These are phyloP conservation scores for Daldinia childiae DNA, from an alignment of 495 filamentous ascomycete species.

Conservation along the genomic window DNA sequence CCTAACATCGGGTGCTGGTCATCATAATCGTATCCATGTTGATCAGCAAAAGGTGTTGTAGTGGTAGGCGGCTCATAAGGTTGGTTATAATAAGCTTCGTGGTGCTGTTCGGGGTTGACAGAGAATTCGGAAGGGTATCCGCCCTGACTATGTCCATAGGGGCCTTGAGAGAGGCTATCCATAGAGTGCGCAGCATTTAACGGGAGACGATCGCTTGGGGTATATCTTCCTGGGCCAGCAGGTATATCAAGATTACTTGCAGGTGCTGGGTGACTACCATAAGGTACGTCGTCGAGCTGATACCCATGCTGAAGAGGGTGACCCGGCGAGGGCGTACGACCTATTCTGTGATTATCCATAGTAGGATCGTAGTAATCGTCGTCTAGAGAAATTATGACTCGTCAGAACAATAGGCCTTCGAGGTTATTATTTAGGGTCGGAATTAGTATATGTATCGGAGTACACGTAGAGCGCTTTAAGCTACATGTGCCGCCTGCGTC, in stretches of 20 bases:
- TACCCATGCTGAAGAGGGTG: constrained; percentile 68
- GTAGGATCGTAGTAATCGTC: constrained; percentile 67
- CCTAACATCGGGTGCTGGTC: constrained; percentile 62
- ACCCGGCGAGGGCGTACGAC: constrained; percentile 66
- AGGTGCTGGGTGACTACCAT: constrained; percentile 50
- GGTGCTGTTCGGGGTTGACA: constrained; percentile 82
- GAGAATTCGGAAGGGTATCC: constrained; percentile 73
- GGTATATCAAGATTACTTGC: constrained; percentile 72
- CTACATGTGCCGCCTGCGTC: constrained; percentile 46
- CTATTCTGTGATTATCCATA: constrained; percentile 64
- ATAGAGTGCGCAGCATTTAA: constrained; percentile 73
- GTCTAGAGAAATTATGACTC: constrained; percentile 54
- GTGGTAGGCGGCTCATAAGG: constrained; percentile 74
- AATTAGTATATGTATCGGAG: neutral
- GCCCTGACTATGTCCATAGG: constrained; percentile 74
- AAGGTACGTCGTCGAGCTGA: constrained; percentile 75
- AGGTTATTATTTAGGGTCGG: neutral
- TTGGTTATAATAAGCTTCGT: constrained; percentile 85
- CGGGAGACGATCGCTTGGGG: constrained; percentile 52
- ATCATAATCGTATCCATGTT: constrained; percentile 62
- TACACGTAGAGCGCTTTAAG: neutral
- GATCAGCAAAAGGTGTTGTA: constrained; percentile 57
- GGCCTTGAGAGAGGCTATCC: constrained; percentile 69
- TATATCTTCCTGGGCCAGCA: constrained; percentile 65
- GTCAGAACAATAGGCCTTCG: constrained; percentile 24